Evolutionary conservation across 192 early-diverging fungal genomes (phyloP), one percentile per base, ranked within the genome.

Genomic region (Podochytrium sp.): DNA sequence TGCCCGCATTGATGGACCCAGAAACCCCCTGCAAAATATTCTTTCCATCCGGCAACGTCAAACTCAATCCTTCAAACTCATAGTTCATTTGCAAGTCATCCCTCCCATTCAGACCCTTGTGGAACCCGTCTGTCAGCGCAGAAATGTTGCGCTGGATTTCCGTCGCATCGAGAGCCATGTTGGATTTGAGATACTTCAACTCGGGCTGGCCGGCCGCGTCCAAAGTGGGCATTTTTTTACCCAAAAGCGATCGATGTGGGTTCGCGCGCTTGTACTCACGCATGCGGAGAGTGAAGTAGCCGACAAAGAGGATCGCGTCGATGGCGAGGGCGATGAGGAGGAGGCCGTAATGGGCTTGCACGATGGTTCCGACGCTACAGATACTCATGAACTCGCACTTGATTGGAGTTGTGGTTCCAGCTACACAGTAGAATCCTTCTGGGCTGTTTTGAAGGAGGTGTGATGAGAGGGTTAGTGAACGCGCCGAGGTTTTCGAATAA

Each of bases 1-100:
- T 85, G 18, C 92, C 93, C 1, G 92, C 83, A n/a, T 84, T 76
- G 25, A 92, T 89, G 30, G 83, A 79, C 20, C 94, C 95, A 2
- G 84, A 86, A 30, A 96, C 87, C 6, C 82, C 81, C 38, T 88
- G 64, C n/a, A 97, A 83, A 47, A 97, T 83, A 33, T 68, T n/a
- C 58, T 89, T 83, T 20, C 84, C 89, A 43, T 47, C 63, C 23
- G 74, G 75, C 0, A 84, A 57, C 37, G 62, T 66, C 38, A 83
- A 58, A 35, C 79, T 65, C 65, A 85, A 32, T 27, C 73, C 68
- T 35, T 84, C 62, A 73, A 83, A 85, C 2, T 60, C 52, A 50
- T 80, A 75, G 30, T 80, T 53, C 60, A 84, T 75, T 27, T 59
- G 40, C 33, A 81, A 56, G 23, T 58, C 30, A 4, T 51, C 56